phyloP scores from a whole-genome alignment of 495 filamentous ascomycete genomes.

The Penicillium bialowiezense region DNA sequence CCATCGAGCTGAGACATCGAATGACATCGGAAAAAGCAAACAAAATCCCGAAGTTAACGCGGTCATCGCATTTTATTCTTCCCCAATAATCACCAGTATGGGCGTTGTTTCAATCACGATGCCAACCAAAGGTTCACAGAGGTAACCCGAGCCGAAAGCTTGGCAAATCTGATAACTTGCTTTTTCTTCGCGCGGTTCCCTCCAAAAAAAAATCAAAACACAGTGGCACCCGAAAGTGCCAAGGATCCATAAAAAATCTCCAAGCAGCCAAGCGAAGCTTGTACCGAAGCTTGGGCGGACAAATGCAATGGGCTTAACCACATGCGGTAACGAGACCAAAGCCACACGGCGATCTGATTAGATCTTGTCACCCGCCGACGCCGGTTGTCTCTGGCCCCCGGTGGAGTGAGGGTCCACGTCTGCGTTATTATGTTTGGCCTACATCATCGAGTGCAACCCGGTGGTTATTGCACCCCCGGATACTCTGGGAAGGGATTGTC shows the following conservation, averaged over 20 bases:
- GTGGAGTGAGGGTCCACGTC: slow-evolving; percentile 4
- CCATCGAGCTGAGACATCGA: no score
- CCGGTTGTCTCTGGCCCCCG: background rate
- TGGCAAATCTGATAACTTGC: slow-evolving; percentile 12
- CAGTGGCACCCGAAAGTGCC: background rate
- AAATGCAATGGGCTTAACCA: background rate
- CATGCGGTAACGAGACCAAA: slow-evolving; percentile 2
- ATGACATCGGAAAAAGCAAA: no score
- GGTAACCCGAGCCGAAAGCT: no score
- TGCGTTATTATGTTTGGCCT: background rate
- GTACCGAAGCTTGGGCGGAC: slow-evolving; percentile 3
- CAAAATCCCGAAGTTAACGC: no score
- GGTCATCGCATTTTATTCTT: no score
- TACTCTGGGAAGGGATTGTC: slow-evolving; percentile 7
- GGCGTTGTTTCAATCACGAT: no score
- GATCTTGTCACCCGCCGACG: slow-evolving; percentile 6
- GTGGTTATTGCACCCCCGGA: background rate
- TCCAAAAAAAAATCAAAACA: no score
- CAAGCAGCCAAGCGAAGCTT: slow-evolving; percentile 13
- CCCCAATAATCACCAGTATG: no score
- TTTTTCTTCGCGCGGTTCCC: background rate
- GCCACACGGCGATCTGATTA: slow-evolving; percentile 13
- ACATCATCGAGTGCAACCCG: background rate
- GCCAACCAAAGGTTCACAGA: no score
- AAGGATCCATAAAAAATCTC: slow-evolving; percentile 11